These are phyloP conservation scores for Penicillium arizonense DNA, from an alignment of 495 filamentous ascomycete genomes.

Conservation along the genomic window DNA sequence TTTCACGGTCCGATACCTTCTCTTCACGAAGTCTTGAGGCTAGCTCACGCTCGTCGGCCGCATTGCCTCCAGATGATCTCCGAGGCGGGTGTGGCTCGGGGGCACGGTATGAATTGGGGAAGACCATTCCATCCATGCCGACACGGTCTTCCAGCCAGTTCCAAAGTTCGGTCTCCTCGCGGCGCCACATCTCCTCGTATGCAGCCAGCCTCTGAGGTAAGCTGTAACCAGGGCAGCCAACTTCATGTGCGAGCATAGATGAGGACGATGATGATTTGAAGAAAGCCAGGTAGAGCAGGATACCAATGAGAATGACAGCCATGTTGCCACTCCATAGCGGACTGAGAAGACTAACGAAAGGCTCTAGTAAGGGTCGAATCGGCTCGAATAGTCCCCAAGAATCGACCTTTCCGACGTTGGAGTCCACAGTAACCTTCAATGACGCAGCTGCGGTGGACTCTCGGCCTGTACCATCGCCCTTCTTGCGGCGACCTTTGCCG, in stretches of 20 bases:
- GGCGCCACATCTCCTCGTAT: slow-evolving; percentile 91
- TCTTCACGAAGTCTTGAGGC: slow-evolving; percentile 57
- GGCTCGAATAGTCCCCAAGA: slow-evolving; percentile 85
- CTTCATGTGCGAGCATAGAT: slow-evolving; percentile 35
- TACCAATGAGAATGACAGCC: slow-evolving; percentile 44
- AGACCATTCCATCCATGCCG: slow-evolving; percentile 65
- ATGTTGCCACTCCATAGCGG: slow-evolving; percentile 72
- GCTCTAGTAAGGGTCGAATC: slow-evolving; percentile 64
- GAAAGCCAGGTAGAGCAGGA: slow-evolving; percentile 57
- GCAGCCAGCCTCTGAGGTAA: slow-evolving; percentile 70
- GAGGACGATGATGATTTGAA: slow-evolving; percentile 53
- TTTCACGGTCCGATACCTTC: slow-evolving; percentile 74
- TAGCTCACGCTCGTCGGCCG: slow-evolving; percentile 33
- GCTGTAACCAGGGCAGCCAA: slow-evolving; percentile 30
- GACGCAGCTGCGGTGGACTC: slow-evolving; percentile 37
- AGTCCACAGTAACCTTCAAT: slow-evolving; percentile 42
- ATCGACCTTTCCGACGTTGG: slow-evolving; percentile 37
- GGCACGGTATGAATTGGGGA: slow-evolving; percentile 31
- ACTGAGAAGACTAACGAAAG: slow-evolving; percentile 65
- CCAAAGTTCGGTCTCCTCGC: slow-evolving; percentile 91
- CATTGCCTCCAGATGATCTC: slow-evolving; percentile 18
- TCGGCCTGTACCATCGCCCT: slow-evolving; percentile 40
- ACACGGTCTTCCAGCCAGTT: slow-evolving; percentile 91
- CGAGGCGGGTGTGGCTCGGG: slow-evolving; percentile 23
- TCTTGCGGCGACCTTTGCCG: slow-evolving; percentile 54